A percentile compares a stretch with the other conserved stretches of the same genome.
phyloP scores from a whole-genome alignment of 768 basidiomycete genomes.

The Lentinula edodes region DNA sequence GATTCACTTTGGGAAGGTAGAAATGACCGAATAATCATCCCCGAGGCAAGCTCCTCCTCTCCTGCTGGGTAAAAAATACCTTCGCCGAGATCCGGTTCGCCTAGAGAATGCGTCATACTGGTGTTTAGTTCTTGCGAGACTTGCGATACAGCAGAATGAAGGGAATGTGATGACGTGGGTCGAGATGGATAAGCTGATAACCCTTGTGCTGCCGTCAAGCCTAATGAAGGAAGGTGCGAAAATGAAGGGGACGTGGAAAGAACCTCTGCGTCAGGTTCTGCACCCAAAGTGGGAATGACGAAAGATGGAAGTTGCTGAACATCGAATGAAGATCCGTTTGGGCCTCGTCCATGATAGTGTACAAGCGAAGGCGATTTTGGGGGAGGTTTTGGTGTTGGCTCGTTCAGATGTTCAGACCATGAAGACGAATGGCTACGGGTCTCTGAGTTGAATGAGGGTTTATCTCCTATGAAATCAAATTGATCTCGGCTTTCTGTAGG shows the following conservation, averaged over 20 bases:
- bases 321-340: neutral
- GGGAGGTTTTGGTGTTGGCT: conserved; percentile 14
- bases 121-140: conserved; percentile 1
- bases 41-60: conserved; percentile 8
- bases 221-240: conserved; percentile 1
- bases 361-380: conserved; percentile 10
- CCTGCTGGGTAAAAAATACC: conserved; percentile 1
- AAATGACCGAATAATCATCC: conserved; percentile 12
- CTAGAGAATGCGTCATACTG: conserved; percentile 7
- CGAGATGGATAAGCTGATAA: conserved; percentile 10
- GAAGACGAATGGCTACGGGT: neutral
- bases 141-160: conserved; percentile 2
- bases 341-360: conserved; percentile 5
- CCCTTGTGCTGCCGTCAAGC: neutral
- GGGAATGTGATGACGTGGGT: conserved; percentile 10
- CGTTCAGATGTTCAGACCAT: conserved; percentile 7
- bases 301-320: neutral
- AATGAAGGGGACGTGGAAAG: conserved; percentile 10
- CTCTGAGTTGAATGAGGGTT: neutral
- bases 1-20: conserved; percentile 3
- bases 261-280: conserved; percentile 13
- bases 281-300: neutral
- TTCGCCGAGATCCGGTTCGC: conserved; percentile 7
- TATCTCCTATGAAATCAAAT: conserved; percentile 5
- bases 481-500: conserved; percentile 8